These are phyloP conservation scores for Exophiala sp. DNA, from an alignment of 2,329 filamentous ascomycete genomes.

Conservation along the genomic window DNA sequence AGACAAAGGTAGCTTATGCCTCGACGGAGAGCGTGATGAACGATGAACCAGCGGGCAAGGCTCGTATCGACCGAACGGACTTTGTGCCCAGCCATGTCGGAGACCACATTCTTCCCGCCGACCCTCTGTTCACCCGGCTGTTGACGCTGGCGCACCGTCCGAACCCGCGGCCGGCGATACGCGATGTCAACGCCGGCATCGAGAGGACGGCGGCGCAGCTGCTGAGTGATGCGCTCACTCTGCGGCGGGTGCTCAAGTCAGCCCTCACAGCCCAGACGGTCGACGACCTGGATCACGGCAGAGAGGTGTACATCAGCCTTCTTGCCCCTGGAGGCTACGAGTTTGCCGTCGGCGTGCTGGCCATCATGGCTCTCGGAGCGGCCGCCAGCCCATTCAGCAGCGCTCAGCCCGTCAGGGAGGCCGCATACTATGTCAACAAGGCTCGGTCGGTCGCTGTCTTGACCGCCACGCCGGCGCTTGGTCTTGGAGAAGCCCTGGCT, in stretches of 20 bases:
- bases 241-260: slow-evolving; percentile 28
- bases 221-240: slow-evolving; percentile 32
- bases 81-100: slow-evolving; percentile 32
- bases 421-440: slow-evolving; percentile 32
- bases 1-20: too few species aligned
- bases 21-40: too few species aligned
- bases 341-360: slow-evolving; percentile 35
- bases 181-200: slow-evolving; percentile 32
- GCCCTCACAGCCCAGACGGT: slow-evolving; percentile 20
- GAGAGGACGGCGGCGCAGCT: slow-evolving; percentile 34
- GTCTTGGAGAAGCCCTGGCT: slow-evolving; percentile 21
- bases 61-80: slow-evolving; percentile 25
- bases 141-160: slow-evolving; percentile 32
- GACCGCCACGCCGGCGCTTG: slow-evolving; percentile 21
- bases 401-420: slow-evolving; percentile 33
- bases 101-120: slow-evolving; percentile 32
- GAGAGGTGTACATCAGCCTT: slow-evolving; percentile 35
- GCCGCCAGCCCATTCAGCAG: slow-evolving; percentile 34
- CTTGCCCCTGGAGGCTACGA: slow-evolving; percentile 36
- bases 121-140: slow-evolving; percentile 33
- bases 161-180: slow-evolving; percentile 30
- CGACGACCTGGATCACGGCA: slow-evolving; percentile 27
- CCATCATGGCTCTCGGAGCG: slow-evolving; percentile 34
- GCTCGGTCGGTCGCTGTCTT: slow-evolving; percentile 26
- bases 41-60: neutral